These are phyloP conservation scores for Colletotrichum liaoningense DNA, from an alignment of 2,329 filamentous ascomycete species.

Conservation along the genomic window DNA sequence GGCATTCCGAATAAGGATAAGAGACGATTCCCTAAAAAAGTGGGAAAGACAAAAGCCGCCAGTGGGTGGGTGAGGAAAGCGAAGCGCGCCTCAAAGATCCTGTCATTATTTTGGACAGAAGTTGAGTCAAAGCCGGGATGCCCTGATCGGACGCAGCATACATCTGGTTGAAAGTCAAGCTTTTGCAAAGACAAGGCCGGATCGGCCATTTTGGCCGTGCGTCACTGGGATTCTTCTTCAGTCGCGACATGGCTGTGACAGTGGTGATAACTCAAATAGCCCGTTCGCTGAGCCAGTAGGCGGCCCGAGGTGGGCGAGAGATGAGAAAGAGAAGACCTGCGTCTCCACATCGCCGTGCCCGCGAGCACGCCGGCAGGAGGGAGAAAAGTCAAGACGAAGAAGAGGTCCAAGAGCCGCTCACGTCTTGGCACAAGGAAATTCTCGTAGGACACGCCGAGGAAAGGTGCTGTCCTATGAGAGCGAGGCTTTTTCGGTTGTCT, in stretches of 20 bases:
- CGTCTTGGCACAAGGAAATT: background rate
- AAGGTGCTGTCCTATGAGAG: background rate
- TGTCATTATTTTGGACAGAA: background rate
- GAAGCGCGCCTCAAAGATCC: background rate
- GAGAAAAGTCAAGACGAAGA: slow-evolving; percentile 16
- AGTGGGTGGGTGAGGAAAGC: slow-evolving; percentile 1
- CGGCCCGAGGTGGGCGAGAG: background rate
- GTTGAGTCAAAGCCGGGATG: background rate
- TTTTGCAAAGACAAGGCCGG: background rate
- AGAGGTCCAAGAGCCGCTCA: slow-evolving; percentile 9
- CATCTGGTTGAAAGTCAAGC: background rate
- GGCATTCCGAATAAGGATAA: slow-evolving; percentile 8
- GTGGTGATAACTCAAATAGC: slow-evolving; percentile 26
- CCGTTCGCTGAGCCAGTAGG: background rate
- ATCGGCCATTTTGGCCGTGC: slow-evolving; percentile 8
- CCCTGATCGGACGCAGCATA: background rate
- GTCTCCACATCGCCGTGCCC: background rate
- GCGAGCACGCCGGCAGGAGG: background rate
- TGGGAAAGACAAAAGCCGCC: background rate
- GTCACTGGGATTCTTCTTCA: background rate
- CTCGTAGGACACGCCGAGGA: background rate
- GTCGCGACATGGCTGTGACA: slow-evolving; percentile 35
- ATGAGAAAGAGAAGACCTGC: background rate
- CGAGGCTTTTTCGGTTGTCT: background rate
- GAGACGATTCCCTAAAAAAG: background rate